These are phyloP conservation scores for Sporisorium graminicola DNA, from an alignment of 1,284 basidiomycete genomes.

Conservation along the genomic window DNA sequence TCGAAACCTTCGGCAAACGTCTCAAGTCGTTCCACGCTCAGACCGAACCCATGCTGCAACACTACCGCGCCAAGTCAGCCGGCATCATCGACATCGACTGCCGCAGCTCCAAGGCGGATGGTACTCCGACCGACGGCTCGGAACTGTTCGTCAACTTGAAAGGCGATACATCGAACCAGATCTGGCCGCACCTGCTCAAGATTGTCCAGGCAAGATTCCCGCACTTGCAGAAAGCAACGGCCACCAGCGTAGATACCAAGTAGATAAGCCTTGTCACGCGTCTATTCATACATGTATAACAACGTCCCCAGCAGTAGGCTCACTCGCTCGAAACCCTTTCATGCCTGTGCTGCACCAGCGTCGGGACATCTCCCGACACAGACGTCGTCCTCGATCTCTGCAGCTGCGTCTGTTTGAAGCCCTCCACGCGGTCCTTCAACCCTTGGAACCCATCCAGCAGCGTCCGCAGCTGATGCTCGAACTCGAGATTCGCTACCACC, in stretches of 20 bases:
- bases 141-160: conserved; percentile 78
- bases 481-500: conserved; percentile 40
- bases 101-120: conserved; percentile 8
- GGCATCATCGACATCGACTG: conserved; percentile 43
- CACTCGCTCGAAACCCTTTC: neutral
- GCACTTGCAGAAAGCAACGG: conserved; percentile 1
- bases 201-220: conserved; percentile 71
- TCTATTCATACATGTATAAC: neutral
- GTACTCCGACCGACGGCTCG: neutral
- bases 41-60: conserved; percentile 85
- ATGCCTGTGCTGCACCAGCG: neutral
- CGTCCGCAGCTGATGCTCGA: conserved; percentile 29
- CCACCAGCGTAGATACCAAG: neutral
- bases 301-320: neutral
- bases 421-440: conserved; percentile 40
- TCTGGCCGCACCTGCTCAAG: conserved; percentile 84
- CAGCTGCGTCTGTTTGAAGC: conserved; percentile 22
- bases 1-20: conserved; percentile 85
- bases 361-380: neutral
- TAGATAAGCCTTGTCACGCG: neutral
- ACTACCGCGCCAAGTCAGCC: conserved; percentile 77
- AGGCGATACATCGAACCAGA: conserved; percentile 89
- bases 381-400: conserved; percentile 2
- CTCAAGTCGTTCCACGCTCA: conserved; percentile 85
- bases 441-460: conserved; percentile 31